Evolutionary conservation across 345 rosid species (phyloP), one percentile per base, ranked within the genome.

Genomic region (Gossypium australe): DNA sequence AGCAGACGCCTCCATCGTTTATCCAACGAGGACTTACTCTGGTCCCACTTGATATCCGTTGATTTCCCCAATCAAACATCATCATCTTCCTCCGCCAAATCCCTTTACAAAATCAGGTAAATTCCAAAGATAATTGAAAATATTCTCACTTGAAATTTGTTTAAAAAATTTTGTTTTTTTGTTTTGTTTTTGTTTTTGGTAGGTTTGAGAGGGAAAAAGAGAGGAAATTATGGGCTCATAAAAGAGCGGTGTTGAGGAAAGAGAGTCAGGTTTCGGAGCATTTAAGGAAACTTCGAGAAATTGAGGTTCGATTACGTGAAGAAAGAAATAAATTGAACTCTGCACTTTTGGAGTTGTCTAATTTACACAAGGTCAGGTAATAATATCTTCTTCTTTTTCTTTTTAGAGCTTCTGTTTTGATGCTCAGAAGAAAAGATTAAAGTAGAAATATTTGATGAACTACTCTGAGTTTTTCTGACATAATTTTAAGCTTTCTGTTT

Each of bases 201-300:
- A 92, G 98, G 85, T 92, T 86, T 83, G 97, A 89, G 89, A 88
- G 72, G 74, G 89, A 93, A 53, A 89, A 77, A 71, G 83, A 86
- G 70, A 86, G 79, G 89, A 90, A 79, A 78, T 9, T 83, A 34
- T 80, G 88, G 73, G 88, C 87, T 0, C 86, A 90, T 63, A 78
- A 80, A 73, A 83, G 97, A 85, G 88, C 84, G 67, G 69, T 95
- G 58, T 77, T 90, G 27, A 83, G 93, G 63, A 91, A 89, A 76
- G 94, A 95, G 85, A 89, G 98, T 80, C 88, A 85, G 67, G 73
- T 93, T 48, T 66, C 77, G 2, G 97, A 89, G 72, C 87, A 76
- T 73, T 51, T 71, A 44, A 72, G 84, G 83, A 93, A 83, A 84
- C 71, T 91, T 62, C 81, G 81, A 72, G 88, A 84, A 75, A 64